Evolutionary conservation across 202 grass and related monocot species (phyloP), one percentile per base, ranked within the genome.

Genomic region (Eragrostis tef): DNA sequence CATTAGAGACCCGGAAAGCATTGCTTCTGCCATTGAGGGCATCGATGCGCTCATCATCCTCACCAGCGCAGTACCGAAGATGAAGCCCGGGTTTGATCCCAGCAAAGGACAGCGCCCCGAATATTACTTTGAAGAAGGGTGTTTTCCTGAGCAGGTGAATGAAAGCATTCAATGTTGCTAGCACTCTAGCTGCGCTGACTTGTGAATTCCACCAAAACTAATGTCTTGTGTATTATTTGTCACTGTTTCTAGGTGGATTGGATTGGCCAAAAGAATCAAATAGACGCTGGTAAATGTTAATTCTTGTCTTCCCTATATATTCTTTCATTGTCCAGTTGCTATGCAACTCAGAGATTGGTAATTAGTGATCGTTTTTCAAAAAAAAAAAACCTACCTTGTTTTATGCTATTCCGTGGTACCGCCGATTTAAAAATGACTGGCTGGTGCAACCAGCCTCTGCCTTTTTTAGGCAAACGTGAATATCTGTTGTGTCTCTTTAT

Each of bases 181-280:
- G 2, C 22, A 47, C 46, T 31, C 29, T 51, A 73, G 15, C 46
- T 39, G 19, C 27, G 6, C 1, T 0, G 5, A 6, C 20, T 64
- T 54, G 24, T 73, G 25, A 27, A 7, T 68, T 78, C 29, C 15
- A 82, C 42, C 66, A 16, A 43, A 70, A 36, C 17, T 83, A 51
- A 61, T n/a, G 13, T 41, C 5, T 3, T 47, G 4, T 71, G 2
- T 71, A 1, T 19, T 79, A 15, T 22, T 73, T 65, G 14, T 56
- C 67, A 63, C 3, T 67, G 16, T 39, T 76, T 59, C 8, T 36
- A 97, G 94, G 94, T 97, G 76, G 94, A 97, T 71, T 97, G 94
- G 94, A 89, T 97, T 81, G 94, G 92, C 64, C 94, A 97, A 50
- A 97, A 91, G 92, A 97, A 97, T 75, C 94, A 94, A 81, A 97